Percentiles rank a stretch among this genome's conserved stretches.
Conservation (phyloP, 2,329 filamentous ascomycete species). For the Bisporella sp. region DNA sequence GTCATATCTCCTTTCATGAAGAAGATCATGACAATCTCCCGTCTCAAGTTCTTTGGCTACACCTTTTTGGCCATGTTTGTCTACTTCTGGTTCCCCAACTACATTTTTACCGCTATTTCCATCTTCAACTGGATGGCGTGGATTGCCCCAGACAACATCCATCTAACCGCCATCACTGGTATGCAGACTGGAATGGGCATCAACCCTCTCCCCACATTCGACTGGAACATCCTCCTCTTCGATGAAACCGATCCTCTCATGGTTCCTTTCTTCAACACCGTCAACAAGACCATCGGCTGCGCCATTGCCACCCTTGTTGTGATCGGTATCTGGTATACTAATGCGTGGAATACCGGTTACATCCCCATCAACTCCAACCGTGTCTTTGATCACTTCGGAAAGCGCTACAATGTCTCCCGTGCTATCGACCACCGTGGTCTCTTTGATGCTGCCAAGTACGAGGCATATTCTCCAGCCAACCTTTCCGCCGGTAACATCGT, state of each 20-base stretch:
- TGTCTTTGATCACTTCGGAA: no score
- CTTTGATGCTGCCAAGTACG: conserved; percentile 34
- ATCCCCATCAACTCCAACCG: no score
- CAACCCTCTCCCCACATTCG: no score
- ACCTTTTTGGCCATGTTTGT: conserved; percentile 35
- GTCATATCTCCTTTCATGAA: conserved; percentile 34
- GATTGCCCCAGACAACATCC: conserved; percentile 35
- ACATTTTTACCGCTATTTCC: conserved; percentile 38
- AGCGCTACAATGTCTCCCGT: no score
- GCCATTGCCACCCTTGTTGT: conserved; percentile 36
- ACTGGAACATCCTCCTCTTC: no score
- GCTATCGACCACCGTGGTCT: no score
- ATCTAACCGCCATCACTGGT: no score
- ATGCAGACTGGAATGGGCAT: no score
- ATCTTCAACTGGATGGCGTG: conserved; percentile 52
- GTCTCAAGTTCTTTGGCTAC: conserved; percentile 34
- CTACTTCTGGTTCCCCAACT: conserved; percentile 51
- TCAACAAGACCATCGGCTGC: conserved; percentile 60
- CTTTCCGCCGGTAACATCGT: conserved; percentile 67
- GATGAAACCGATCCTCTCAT: conserved; percentile 53
- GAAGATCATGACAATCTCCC: conserved; percentile 36
- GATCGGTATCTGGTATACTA: no score
- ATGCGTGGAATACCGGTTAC: no score
- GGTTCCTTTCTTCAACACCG: conserved; percentile 56
- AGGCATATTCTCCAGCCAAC: conserved; percentile 65